Evolutionary conservation across 176 grass and related monocot species (phyloP), one percentile per base, ranked within the genome.

Genomic region (Leersia perrieri): DNA sequence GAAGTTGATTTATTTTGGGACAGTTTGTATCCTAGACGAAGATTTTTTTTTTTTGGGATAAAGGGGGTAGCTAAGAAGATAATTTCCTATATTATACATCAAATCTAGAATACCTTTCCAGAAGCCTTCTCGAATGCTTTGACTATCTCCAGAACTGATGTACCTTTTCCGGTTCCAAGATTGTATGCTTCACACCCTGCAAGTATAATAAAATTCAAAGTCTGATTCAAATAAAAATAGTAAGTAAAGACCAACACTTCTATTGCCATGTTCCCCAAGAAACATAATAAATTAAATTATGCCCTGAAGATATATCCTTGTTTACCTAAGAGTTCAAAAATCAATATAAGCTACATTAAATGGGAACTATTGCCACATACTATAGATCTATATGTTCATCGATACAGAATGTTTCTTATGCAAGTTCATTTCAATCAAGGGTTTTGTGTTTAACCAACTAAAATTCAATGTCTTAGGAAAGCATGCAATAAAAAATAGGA

Each of bases 121-220:
- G 89, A 99, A 88, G 93, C 90, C 87, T 93, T 95, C 80, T 95
- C 96, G 62, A 99, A 99, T 86, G 93, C 93, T 83, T 82, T 82
- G 44, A 99, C 93, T 83, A 99, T 99, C 84, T 99, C 93, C 81
- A 99, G 70, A 13, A 99, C 96, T 31, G 96, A 93, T 30, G 96
- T 99, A 31, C 93, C 96, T 49, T 91, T 95, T 83, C 96, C 96
- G 16, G 90, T 88, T 74, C 96, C 96, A 62, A 99, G 86, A 68
- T 99, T 99, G 57, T 91, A 97, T 25, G 84, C 94, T 80, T 93
- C 94, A 74, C 94, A 97, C 11, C 94, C 94, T 97, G 78, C 55
- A 84, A 80, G 26, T 78, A 58, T 13, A 49, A 76, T 45, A 69
- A 69, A 63, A 25, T 58, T 83, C 5, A 83, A 84, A 80, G 36